Base-by-base conservation (phyloP, 495 filamentous ascomycete species). In the Recurvomyces mirabilis region DNA sequence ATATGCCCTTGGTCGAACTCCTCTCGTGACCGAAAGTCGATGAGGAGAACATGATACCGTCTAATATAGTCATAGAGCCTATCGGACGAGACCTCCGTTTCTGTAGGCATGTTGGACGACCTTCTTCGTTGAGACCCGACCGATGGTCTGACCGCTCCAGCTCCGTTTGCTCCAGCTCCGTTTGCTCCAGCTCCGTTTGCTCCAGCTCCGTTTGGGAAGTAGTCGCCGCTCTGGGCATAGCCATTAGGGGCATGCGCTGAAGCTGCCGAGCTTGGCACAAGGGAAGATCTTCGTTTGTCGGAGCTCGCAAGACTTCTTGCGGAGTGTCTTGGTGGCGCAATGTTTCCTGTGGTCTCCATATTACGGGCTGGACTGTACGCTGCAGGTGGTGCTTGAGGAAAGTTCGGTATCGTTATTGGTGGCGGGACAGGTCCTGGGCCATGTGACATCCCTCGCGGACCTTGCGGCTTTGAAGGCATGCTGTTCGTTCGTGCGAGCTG, bases 1-100 rank as follows among this genome's bases (percentile, higher is more conserved):
- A 99, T 85, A 54, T 99, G 93, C 1, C 91, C 91, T 28, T 73
- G 66, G 51, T 95, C 87, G 57, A 82, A 99, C 24, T 83, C 73
- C 30, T 84, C 79, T 25, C 91, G 82, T 48, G 70, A 66, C 19
- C 93, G 77, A 36, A 95, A 78, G 65, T 96, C 91, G 51, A 99
- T 82, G 14, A 96, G 48, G 1, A 99, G 64, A 3, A 94, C 68
- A 28, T 70, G 74, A 42, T 74, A 71, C 41, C 67, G 68, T 28
- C 57, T 54, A 41, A 93, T 65, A 45, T 79, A 82, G 20, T 75
- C 68, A 30, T 74, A 66, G 3, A 98, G 68, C 22, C 78, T 70
- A 23, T 79, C 67, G 1, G 78, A 74, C 3, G 71, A 73, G 13
- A 96, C 75, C 26, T 69, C 68, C 19, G 76, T 67, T 44, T 75